phyloP scores from a whole-genome alignment of 2,329 filamentous ascomycete genomes.

The Alternaria consortialis region DNA sequence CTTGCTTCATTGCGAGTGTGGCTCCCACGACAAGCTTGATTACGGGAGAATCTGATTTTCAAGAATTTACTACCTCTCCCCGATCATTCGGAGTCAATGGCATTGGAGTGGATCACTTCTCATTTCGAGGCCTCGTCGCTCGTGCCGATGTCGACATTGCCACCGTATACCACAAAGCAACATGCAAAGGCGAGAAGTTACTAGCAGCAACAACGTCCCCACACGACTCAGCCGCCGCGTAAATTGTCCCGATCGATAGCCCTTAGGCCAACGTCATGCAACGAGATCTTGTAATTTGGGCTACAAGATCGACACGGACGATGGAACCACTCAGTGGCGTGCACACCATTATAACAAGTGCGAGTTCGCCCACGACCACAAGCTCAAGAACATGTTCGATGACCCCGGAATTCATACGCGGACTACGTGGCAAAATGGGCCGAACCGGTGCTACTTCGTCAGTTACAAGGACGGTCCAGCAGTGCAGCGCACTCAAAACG shows the following conservation, averaged over 20 bases:
- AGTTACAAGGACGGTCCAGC: conserved; percentile 22
- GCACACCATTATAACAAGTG: too few relatives aligned
- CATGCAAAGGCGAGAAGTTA: too few relatives aligned
- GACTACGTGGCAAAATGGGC: conserved; percentile 13
- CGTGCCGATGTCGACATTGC: neutral
- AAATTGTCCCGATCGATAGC: too few relatives aligned
- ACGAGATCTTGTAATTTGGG: too few relatives aligned
- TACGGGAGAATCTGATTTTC: neutral
- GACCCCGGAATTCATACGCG: conserved; percentile 17
- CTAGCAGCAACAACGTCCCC: too few relatives aligned
- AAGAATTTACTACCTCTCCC: neutral
- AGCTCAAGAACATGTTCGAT: conserved; percentile 7
- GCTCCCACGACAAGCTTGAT: neutral
- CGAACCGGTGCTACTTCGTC: conserved; percentile 22
- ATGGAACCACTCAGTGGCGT: too few relatives aligned
- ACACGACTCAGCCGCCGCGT: too few relatives aligned
- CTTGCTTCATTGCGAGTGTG: neutral
- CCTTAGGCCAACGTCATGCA: too few relatives aligned
- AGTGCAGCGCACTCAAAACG: conserved; percentile 8
- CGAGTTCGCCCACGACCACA: too few relatives aligned
- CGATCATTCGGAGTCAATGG: neutral
- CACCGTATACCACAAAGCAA: neutral
- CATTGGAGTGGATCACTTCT: too few relatives aligned
- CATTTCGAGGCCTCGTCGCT: neutral
- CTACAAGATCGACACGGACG: too few relatives aligned